Evolutionary conservation across 768 basidiomycete species (phyloP).

Genomic region (Xanthoconium purpureum): DNA sequence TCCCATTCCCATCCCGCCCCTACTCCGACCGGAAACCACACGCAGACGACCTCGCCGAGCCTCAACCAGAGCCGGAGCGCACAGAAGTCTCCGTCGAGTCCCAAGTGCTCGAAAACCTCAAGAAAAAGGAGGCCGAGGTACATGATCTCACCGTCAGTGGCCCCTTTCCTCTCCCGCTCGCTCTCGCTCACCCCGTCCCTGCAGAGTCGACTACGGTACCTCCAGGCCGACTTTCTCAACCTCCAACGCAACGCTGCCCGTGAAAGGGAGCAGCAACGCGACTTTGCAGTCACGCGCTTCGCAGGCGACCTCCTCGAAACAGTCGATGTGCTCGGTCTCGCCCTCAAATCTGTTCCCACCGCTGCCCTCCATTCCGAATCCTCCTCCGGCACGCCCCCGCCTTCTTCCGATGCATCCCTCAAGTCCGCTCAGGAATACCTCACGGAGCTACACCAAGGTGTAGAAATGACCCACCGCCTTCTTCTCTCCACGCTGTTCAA

Average conservation of each 20-base stretch:
- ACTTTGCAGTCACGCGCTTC: slow-evolving; percentile 91
- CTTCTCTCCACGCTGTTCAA: slow-evolving; percentile 87
- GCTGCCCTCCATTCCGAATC: slow-evolving; percentile 39
- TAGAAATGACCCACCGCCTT: slow-evolving; percentile 87
- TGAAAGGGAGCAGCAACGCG: slow-evolving; percentile 89
- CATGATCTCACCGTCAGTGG: slow-evolving; percentile 75
- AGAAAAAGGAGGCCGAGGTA: slow-evolving; percentile 79
- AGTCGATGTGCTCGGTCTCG: slow-evolving; percentile 84
- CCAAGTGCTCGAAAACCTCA: slow-evolving; percentile 52
- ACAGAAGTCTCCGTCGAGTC: slow-evolving; percentile 34
- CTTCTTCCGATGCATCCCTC: slow-evolving; percentile 28
- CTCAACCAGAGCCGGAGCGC: slow-evolving; percentile 15
- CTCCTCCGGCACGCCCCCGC: slow-evolving; percentile 21
- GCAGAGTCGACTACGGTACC: slow-evolving; percentile 85
- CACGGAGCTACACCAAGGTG: slow-evolving; percentile 76
- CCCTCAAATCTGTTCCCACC: slow-evolving; percentile 73
- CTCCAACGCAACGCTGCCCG: slow-evolving; percentile 86
- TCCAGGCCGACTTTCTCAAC: slow-evolving; percentile 95
- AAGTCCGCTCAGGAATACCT: slow-evolving; percentile 62
- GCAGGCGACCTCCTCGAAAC: slow-evolving; percentile 87
- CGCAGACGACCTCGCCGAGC: slow-evolving; percentile 12
- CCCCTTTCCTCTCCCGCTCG: neutral
- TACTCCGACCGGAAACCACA: slow-evolving; percentile 57
- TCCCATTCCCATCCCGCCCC: slow-evolving; percentile 36
- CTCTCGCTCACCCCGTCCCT: slow-evolving; percentile 5